Conservation (phyloP, 1,284 basidiomycete genomes). For the Pseudozyma tsukubaensis region DNA sequence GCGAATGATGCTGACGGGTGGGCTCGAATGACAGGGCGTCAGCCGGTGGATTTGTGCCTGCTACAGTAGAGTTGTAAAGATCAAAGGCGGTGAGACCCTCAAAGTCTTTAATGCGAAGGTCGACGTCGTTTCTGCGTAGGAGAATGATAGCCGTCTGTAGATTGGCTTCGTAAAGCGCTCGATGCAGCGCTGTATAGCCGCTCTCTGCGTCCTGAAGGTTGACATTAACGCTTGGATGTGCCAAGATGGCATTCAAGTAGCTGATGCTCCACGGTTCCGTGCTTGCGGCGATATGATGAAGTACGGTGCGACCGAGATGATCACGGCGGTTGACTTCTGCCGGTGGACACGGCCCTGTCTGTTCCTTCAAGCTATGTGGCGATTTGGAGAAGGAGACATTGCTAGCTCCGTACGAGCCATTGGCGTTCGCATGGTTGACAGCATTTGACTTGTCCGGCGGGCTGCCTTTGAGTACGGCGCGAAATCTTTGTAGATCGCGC, state of each 20-base stretch:
- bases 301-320: slow-evolving; percentile 79
- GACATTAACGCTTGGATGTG: slow-evolving; percentile 81
- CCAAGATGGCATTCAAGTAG: slow-evolving; percentile 83
- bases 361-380: slow-evolving; percentile 40
- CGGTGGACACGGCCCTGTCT: slow-evolving; percentile 58
- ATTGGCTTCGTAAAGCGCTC: slow-evolving; percentile 89
- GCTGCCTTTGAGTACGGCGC: slow-evolving; percentile 58
- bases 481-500: slow-evolving; percentile 63
- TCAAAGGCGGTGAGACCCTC: slow-evolving; percentile 95
- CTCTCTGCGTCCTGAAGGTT: slow-evolving; percentile 78
- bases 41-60: slow-evolving; percentile 57
- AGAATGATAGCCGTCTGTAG: slow-evolving; percentile 81
- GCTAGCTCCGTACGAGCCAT: slow-evolving; percentile 17
- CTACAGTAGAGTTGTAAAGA: slow-evolving; percentile 78
- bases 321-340: slow-evolving; percentile 81
- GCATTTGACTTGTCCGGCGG: slow-evolving; percentile 41
- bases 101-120: slow-evolving; percentile 80
- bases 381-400: slow-evolving; percentile 36
- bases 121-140: slow-evolving; percentile 79
- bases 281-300: slow-evolving; percentile 82
- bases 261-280: slow-evolving; percentile 76
- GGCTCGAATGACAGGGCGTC: slow-evolving; percentile 36
- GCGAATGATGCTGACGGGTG: slow-evolving; percentile 21
- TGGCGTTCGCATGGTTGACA: slow-evolving; percentile 22
- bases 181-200: slow-evolving; percentile 89